phyloP scores from a whole-genome alignment of 192 early-diverging fungal species.

The Umbelopsis isabellina region DNA sequence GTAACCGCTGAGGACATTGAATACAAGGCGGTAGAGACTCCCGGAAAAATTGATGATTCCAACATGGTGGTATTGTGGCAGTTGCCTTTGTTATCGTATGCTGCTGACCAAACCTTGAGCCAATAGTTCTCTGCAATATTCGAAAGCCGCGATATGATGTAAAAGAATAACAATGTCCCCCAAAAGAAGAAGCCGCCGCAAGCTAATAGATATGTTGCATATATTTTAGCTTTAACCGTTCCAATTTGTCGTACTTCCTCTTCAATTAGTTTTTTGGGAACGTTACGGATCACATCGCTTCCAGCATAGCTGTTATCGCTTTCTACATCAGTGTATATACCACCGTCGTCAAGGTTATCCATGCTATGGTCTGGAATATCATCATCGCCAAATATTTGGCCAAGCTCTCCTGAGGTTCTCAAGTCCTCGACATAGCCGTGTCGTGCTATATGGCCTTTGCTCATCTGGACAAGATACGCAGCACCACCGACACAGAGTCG shows the following conservation, averaged over 20 bases:
- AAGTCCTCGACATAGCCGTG: slow-evolving; percentile 21
- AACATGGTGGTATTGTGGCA: background rate
- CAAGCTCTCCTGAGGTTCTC: slow-evolving; percentile 16
- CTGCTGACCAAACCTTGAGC: slow-evolving; percentile 55
- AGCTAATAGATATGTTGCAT: slow-evolving; percentile 71
- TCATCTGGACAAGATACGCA: slow-evolving; percentile 52
- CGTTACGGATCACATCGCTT: slow-evolving; percentile 8
- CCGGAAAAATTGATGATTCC: background rate
- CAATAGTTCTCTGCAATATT: slow-evolving; percentile 55
- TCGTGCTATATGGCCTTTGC: slow-evolving; percentile 47
- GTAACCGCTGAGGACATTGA: background rate
- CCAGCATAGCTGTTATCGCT: background rate
- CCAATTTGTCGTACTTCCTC: slow-evolving; percentile 49
- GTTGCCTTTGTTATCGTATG: slow-evolving; percentile 27
- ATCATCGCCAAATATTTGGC: slow-evolving; percentile 23
- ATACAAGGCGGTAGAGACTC: background rate
- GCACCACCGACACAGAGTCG: slow-evolving; percentile 58
- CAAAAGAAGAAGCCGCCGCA: slow-evolving; percentile 64
- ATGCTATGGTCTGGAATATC: background rate
- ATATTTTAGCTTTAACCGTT: slow-evolving; percentile 71
- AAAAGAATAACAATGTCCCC: slow-evolving; percentile 47
- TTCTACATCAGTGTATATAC: background rate
- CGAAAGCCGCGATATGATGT: slow-evolving; percentile 43
- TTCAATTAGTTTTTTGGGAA: slow-evolving; percentile 22
- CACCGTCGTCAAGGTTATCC: slow-evolving; percentile 8